phyloP scores from a whole-genome alignment of 345 rosid species.

The Heritiera fomes region DNA sequence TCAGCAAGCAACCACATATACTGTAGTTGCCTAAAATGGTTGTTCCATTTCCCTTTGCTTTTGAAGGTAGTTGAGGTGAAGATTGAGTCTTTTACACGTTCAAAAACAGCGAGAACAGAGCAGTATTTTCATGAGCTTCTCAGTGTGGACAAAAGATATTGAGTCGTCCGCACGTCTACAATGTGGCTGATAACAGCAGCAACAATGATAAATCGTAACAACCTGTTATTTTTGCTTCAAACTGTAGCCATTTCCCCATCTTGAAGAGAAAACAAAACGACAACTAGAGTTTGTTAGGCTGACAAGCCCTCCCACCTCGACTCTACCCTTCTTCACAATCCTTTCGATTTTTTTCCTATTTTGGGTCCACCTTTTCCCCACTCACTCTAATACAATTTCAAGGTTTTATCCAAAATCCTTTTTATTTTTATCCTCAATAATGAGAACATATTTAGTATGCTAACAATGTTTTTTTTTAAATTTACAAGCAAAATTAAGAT shows the following conservation, averaged over 20 bases:
- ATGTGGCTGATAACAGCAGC: conserved; percentile 23
- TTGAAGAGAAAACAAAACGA: conserved; percentile 16
- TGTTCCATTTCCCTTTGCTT: not conserved
- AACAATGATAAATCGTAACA: conserved; percentile 35
- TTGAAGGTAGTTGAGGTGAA: not conserved
- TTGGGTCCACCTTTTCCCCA: not conserved
- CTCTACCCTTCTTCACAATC: not conserved
- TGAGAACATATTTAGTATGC: too few relatives aligned
- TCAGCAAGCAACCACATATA: not conserved
- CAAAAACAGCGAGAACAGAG: not conserved
- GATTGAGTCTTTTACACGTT: conserved; percentile 32
- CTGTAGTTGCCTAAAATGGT: not conserved
- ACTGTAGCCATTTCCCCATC: conserved; percentile 20
- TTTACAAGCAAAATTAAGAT: too few relatives aligned
- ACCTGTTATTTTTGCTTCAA: conserved; percentile 23
- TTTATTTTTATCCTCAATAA: not conserved
- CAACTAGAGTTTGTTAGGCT: conserved; percentile 29
- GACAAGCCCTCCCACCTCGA: not conserved
- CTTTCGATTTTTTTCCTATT: too few relatives aligned
- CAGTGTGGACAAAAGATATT: conserved; percentile 1
- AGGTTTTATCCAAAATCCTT: not conserved
- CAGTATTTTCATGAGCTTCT: not conserved
- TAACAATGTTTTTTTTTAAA: too few relatives aligned
- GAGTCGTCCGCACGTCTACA: conserved; percentile 40
- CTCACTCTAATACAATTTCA: not conserved